Evolutionary conservation across 805 yeast species (phyloP), one percentile per base, ranked within the genome.

Genomic region (Cyberlindnera misumaiensis): DNA sequence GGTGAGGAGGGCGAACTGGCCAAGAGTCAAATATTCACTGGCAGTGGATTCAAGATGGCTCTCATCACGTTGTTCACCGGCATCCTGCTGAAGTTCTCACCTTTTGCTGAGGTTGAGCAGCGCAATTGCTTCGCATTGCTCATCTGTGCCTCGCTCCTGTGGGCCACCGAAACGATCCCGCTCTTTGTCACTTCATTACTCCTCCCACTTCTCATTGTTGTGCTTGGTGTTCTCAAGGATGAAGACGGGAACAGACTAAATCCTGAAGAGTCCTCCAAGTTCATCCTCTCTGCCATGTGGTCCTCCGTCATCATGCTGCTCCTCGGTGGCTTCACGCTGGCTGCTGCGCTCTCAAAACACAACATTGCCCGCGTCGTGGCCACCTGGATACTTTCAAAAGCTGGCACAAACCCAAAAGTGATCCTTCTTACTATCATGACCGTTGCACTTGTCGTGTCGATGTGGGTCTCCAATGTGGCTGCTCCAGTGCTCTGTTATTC

Each of bases 391-490:
- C 66, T 93, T 40, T 75, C 88, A 3, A 72, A 75, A 35, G 94
- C 95, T 2, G 96, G 97, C 10, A 83, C 90, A 4, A 77, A 80
- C 46, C 97, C 97, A 10, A 72, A 81, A 26, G 70, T 75, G 29
- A 81, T 90, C 16, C 64, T 89, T 27, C 62, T 89, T 31, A 75
- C 90, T 4, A 80, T 87, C 43, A 87, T 93, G 97, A 64, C 73
- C 34, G 90, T 90, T 25, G 85, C 97, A 0, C 67, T 89, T 29
- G 77, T 90, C 52, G 78, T 85, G 30, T 79, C 95, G 5, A 88
- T 90, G 86, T 89, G 96, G 94, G 93, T 90, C 29, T 83, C 95
- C 18, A 90, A 90, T 58, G 97, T 90, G 31, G 98, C 98, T 1
- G 93, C 97, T 1, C 98, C 98, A 0, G 97, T 90, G 3, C 70